A percentile compares a stretch with the other conserved stretches of the same genome.
phyloP scores from a whole-genome alignment of 352 stramenopile genomes.

The Phytophthora hibernalis region DNA sequence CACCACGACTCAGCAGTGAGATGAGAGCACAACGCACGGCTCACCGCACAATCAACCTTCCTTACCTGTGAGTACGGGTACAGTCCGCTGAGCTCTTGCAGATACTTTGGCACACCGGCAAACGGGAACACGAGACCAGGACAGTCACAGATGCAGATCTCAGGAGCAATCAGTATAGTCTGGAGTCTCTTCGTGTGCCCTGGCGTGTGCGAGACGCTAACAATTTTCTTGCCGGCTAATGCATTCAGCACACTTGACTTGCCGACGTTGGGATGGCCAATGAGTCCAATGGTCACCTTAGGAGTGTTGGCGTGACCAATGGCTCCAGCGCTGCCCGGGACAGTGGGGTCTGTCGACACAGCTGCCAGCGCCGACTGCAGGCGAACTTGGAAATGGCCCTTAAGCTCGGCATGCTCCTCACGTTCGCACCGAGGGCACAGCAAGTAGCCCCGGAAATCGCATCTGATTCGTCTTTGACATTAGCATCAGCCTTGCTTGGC shows the following conservation, averaged over 20 bases:
- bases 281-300: constrained; percentile 86
- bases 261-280: constrained; percentile 90
- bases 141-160: constrained; percentile 90
- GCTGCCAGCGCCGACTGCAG: constrained; percentile 43
- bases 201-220: constrained; percentile 87
- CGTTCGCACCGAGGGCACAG: constrained; percentile 73
- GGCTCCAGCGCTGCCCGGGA: constrained; percentile 31
- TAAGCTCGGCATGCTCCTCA: constrained; percentile 72
- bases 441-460: constrained; percentile 68
- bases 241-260: constrained; percentile 91
- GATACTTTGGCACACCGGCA: constrained; percentile 77
- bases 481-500: constrained; percentile 34
- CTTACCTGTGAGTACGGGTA: constrained; percentile 85
- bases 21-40: background rate
- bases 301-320: constrained; percentile 52
- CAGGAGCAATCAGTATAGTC: constrained; percentile 81
- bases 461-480: constrained; percentile 59
- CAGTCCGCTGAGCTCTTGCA: constrained; percentile 84
- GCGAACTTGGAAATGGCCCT: constrained; percentile 63
- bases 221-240: constrained; percentile 86
- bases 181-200: constrained; percentile 90
- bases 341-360: constrained; percentile 32
- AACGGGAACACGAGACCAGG: constrained; percentile 89
- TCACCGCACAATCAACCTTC: background rate
- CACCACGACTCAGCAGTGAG: background rate